A percentile compares a stretch with the other conserved stretches of the same genome.
These are phyloP conservation scores for Podila minutissima DNA, from an alignment of 192 early-diverging fungal genomes.

Conservation along the genomic window DNA sequence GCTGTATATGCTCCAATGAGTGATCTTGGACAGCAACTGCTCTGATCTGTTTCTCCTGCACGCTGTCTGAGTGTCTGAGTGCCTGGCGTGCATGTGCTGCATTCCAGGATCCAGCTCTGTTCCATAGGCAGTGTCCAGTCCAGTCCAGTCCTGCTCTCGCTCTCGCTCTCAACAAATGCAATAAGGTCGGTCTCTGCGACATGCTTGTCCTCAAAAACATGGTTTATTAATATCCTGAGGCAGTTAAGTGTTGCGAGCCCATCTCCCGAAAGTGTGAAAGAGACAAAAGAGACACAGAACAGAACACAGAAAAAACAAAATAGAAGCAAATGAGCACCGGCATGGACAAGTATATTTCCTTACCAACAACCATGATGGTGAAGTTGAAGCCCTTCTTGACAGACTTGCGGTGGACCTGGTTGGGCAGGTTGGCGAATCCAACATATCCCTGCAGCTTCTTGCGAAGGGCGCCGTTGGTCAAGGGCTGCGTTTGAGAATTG, in stretches of 20 bases:
- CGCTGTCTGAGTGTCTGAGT: too few relatives aligned
- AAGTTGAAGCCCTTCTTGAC: conserved; percentile 96
- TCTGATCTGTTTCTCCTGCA: too few relatives aligned
- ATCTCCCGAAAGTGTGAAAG: conserved; percentile 15
- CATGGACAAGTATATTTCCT: conserved; percentile 29
- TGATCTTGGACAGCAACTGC: too few relatives aligned
- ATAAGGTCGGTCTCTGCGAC: too few relatives aligned
- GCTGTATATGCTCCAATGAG: too few relatives aligned
- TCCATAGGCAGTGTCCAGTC: too few relatives aligned
- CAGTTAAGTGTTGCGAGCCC: conserved; percentile 41
- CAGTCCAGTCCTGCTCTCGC: too few relatives aligned
- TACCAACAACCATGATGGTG: conserved; percentile 96
- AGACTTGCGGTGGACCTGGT: conserved; percentile 94
- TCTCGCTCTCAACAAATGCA: too few relatives aligned
- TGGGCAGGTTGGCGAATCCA: conserved; percentile 95
- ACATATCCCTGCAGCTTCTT: conserved; percentile 65
- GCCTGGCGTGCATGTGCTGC: too few relatives aligned
- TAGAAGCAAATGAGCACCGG: neutral
- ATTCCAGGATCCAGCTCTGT: too few relatives aligned
- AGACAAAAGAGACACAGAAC: conserved; percentile 9
- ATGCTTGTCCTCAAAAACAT: conserved; percentile 8
- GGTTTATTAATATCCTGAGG: conserved; percentile 27
- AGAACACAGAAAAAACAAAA: neutral
- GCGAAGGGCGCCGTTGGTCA: conserved; percentile 45
- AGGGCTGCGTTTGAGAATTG: conserved; percentile 7